A percentile compares a stretch with the other conserved stretches of the same genome.
Conservation (phyloP, 495 filamentous ascomycete species). For the Trichocladium uniseriatum region DNA sequence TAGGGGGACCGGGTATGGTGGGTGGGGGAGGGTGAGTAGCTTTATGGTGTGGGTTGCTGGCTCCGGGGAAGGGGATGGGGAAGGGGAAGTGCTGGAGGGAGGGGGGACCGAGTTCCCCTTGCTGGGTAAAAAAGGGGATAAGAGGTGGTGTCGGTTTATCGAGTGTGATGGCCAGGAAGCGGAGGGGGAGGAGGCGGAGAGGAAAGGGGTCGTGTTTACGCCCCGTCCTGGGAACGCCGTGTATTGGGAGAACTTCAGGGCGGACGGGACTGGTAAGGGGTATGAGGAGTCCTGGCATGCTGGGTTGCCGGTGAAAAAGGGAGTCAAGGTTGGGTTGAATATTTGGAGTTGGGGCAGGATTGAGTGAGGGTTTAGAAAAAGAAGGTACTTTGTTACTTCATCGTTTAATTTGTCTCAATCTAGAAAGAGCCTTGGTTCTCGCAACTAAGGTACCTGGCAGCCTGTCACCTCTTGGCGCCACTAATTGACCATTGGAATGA, state of each 20-base stretch:
- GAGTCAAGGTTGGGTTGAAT: conserved; percentile 39
- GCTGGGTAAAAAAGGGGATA: conserved; percentile 20
- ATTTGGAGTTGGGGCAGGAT: conserved; percentile 39
- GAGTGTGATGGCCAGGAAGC: conserved; percentile 22
- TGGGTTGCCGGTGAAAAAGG: conserved; percentile 35
- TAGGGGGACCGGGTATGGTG: conserved; percentile 26
- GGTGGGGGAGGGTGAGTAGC: conserved; percentile 41
- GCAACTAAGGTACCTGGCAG: too few species aligned
- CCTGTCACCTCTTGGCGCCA: neutral
- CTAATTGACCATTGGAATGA: neutral
- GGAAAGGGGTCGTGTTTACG: conserved; percentile 32
- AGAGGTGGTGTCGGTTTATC: conserved; percentile 37
- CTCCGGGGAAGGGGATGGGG: neutral
- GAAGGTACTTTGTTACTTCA: too few species aligned
- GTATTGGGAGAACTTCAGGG: conserved; percentile 42
- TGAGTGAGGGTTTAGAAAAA: conserved; percentile 15
- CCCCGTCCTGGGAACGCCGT: conserved; percentile 38
- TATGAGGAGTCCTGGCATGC: conserved; percentile 42
- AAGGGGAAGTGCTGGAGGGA: conserved; percentile 24
- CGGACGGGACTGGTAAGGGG: conserved; percentile 35
- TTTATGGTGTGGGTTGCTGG: conserved; percentile 38
- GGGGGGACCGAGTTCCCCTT: conserved; percentile 40
- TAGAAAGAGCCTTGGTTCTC: too few species aligned
- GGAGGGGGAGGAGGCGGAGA: neutral
- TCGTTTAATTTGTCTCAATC: too few species aligned